A percentile compares a stretch with the other conserved stretches of the same genome.
Evolutionary conservation across 257 asterid species (phyloP).

Genomic region (Solanum acaule): DNA sequence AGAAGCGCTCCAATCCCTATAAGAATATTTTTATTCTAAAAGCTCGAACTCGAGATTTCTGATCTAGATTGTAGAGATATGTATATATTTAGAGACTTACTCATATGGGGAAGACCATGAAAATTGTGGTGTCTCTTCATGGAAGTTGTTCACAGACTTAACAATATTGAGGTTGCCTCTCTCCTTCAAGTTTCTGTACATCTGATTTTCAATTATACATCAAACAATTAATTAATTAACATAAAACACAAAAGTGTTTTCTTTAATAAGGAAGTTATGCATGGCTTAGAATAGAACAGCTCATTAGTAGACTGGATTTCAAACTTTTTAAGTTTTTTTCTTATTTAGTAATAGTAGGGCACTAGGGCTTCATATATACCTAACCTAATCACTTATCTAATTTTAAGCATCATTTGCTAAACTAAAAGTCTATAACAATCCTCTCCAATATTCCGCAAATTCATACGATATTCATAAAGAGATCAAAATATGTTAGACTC

Average conservation of each 20-base stretch:
- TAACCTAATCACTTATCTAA: not conserved
- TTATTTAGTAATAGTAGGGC: not conserved
- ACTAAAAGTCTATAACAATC: not conserved
- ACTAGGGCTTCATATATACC: not conserved
- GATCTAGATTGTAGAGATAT: too few relatives aligned
- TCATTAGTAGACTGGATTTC: not conserved
- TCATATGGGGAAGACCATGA: not conserved
- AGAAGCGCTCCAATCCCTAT: not conserved
- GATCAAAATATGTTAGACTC: not conserved
- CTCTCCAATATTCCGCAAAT: not conserved
- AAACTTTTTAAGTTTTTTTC: not conserved
- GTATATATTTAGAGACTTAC: not conserved
- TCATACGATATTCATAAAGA: not conserved
- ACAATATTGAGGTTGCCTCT: not conserved
- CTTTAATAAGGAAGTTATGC: not conserved
- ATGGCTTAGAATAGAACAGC: not conserved
- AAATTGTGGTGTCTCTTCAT: not conserved
- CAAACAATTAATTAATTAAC: not conserved
- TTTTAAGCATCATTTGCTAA: not conserved
- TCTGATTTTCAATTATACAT: not conserved
- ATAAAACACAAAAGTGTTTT: too few relatives aligned
- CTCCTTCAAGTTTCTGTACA: slow-evolving; percentile 7
- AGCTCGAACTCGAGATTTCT: too few relatives aligned
- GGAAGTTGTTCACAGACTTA: not conserved
- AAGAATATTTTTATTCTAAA: too few relatives aligned